Conservation (phyloP, 73 alveolate species). For the Paramecium primaurelia region DNA sequence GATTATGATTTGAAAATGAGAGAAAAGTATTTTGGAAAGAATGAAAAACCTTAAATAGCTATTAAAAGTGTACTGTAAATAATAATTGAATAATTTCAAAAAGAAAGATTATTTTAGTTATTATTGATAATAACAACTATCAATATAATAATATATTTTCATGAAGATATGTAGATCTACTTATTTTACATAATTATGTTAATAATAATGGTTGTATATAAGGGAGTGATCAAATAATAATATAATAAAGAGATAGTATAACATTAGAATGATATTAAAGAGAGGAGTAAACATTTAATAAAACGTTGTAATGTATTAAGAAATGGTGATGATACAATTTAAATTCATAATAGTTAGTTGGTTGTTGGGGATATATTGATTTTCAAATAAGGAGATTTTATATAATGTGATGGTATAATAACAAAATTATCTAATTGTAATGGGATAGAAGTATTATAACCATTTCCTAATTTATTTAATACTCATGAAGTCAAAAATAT, state of each 20-base stretch:
- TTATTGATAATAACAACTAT: background rate
- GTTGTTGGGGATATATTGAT: slow-evolving; percentile 17
- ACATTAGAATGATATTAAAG: slow-evolving; percentile 16
- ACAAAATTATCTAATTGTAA: background rate
- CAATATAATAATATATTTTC: background rate
- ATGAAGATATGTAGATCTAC: background rate
- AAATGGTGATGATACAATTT: background rate
- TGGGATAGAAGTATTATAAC: background rate
- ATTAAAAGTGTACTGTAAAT: background rate
- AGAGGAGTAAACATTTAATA: background rate
- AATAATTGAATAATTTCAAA: background rate
- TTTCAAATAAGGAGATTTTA: slow-evolving; percentile 13
- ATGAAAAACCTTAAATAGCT: slow-evolving; percentile 19
- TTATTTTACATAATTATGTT: background rate
- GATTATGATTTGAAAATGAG: background rate
- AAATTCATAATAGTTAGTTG: background rate
- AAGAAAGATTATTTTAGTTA: background rate
- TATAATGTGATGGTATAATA: slow-evolving; percentile 34
- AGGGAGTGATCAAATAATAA: background rate
- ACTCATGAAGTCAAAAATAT: background rate
- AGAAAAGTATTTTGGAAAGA: background rate
- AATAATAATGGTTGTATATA: background rate
- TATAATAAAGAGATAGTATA: background rate
- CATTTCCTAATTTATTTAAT: background rate
- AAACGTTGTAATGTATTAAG: background rate